Evolutionary conservation across 1,284 basidiomycete genomes (phyloP).

Genomic region (Malassezia pachydermatis): DNA sequence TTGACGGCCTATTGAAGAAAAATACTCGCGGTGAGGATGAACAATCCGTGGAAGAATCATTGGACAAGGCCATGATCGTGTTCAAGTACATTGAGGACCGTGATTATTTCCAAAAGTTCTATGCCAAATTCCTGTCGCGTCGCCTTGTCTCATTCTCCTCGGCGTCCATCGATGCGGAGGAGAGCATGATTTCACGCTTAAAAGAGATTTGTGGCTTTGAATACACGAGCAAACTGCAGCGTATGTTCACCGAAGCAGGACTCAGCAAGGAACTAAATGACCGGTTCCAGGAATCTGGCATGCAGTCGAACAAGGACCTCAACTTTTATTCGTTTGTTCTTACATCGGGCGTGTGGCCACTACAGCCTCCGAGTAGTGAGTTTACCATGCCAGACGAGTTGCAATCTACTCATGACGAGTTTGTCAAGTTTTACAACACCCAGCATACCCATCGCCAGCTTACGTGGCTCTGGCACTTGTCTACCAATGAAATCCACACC

Average conservation of each 20-base stretch:
- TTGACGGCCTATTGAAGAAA: conserved; percentile 81
- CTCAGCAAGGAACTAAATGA: conserved; percentile 92
- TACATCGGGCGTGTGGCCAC: conserved; percentile 91
- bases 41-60: conserved; percentile 72
- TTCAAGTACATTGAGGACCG: conserved; percentile 99
- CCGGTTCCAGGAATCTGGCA: conserved; percentile 88
- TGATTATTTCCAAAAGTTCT: conserved; percentile 99
- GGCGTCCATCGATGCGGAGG: conserved; percentile 91
- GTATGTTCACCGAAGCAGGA: conserved; percentile 98
- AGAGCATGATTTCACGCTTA: conserved; percentile 95
- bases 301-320: conserved; percentile 55
- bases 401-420: conserved; percentile 74
- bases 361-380: conserved; percentile 70
- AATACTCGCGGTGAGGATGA: conserved; percentile 87
- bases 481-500: conserved; percentile 86
- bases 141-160: conserved; percentile 85
- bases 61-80: conserved; percentile 88
- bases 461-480: conserved; percentile 96
- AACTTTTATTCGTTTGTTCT: conserved; percentile 89
- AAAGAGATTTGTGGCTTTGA: conserved; percentile 98
- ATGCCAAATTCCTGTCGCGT: conserved; percentile 88
- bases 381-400: conserved; percentile 84
- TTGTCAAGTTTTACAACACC: conserved; percentile 83
- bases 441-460: conserved; percentile 91
- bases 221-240: conserved; percentile 92